These are phyloP conservation scores for Botryosphaeria agaves DNA, from an alignment of 2,329 filamentous ascomycete species.

Conservation along the genomic window DNA sequence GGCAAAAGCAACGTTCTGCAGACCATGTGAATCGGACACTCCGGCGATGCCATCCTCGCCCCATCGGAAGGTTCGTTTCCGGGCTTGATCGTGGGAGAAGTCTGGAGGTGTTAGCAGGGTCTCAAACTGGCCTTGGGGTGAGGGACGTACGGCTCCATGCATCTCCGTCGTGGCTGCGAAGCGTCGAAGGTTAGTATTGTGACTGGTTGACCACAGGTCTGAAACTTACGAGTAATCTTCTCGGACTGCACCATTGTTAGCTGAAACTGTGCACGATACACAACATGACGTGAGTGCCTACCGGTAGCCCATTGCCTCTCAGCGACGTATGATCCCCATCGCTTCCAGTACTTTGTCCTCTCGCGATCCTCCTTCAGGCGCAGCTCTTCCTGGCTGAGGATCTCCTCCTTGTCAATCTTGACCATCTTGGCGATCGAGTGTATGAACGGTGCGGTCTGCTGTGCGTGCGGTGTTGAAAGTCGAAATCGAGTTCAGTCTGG, in stretches of 20 bases:
- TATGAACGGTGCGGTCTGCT: too few species aligned
- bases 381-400: slow-evolving; percentile 78
- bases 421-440: slow-evolving; percentile 44
- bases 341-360: slow-evolving; percentile 88
- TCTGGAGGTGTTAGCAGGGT: slow-evolving; percentile 35
- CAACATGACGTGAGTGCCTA: slow-evolving; percentile 21
- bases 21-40: slow-evolving; percentile 80
- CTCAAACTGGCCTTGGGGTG: slow-evolving; percentile 1
- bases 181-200: slow-evolving; percentile 6
- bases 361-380: slow-evolving; percentile 74
- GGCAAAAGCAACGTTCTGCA: slow-evolving; percentile 84
- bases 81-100: slow-evolving; percentile 84
- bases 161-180: slow-evolving; percentile 59
- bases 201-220: slow-evolving; percentile 2
- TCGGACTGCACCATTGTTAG: slow-evolving; percentile 40
- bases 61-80: slow-evolving; percentile 82
- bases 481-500: too few species aligned
- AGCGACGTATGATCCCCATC: slow-evolving; percentile 87
- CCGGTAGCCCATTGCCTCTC: slow-evolving; percentile 94
- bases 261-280: slow-evolving; percentile 2
- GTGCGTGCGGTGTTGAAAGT: too few species aligned
- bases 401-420: slow-evolving; percentile 73
- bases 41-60: slow-evolving; percentile 94
- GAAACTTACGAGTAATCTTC: slow-evolving; percentile 68
- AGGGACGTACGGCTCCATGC: slow-evolving; percentile 75